Base-by-base conservation (phyloP, 805 yeast species). In the Cyberlindnera suaveolens region DNA sequence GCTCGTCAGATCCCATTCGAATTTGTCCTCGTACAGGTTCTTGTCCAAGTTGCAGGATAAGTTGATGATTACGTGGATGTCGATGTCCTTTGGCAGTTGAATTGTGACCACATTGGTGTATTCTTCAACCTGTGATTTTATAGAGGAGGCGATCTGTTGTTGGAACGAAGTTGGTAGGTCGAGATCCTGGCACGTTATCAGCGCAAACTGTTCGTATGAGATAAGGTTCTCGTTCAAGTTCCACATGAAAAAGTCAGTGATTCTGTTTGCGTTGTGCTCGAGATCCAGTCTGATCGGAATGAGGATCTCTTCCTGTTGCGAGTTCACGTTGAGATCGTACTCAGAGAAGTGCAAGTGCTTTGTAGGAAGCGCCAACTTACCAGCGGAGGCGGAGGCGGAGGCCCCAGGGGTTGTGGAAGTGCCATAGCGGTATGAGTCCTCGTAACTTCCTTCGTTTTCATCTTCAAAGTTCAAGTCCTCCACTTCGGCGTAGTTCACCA, bases 201-300 rank as follows among this genome's bases (percentile, higher is more conserved):
- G 68, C 0, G 96, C 91, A 65, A 93, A 93, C 52, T 86, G 91
- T 58, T 91, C 98, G 0, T 98, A 96, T 46, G 90, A 73, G 7
- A 85, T 62, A 2, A 80, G 70, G n/a, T 75, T 66, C 56, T 93
- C 99, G 57, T 86, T 78, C 42, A 83, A 59, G 61, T 93, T 90
- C 98, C 98, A 93, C 42, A 89, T 71, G 53, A 93, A 83, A 1
- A 95, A 85, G 60, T 93, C 99, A 31, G 86, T 75, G 35, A 93
- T 74, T 55, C 84, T 79, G 64, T 84, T 85, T n/a, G 81, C 88
- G 53, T 88, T 95, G 49, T 78, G 75, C 50, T 90, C 96, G 50
- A 93, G 75, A 46, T 87, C 96, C 23, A 93, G 67, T 48, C 96
- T 72, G 23, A 93, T 78, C 2, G 99, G 99, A 9, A 90, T 87